These are phyloP conservation scores for Abelmoschus esculentus DNA, from an alignment of 345 rosid species.

Conservation along the genomic window DNA sequence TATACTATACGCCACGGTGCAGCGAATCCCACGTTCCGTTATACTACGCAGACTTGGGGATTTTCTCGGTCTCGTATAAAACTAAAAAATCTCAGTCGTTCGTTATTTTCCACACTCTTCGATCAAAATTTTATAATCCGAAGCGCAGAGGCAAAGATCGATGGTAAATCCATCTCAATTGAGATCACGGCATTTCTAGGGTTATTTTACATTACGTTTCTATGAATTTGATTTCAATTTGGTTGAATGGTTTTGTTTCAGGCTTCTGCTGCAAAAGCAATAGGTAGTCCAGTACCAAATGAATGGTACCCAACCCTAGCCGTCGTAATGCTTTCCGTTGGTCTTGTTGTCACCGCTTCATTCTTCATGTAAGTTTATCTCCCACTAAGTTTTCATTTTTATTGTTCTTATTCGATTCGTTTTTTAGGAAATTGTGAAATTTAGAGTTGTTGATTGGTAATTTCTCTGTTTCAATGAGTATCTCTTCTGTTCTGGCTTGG, in stretches of 20 bases:
- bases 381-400: not conserved
- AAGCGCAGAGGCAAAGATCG: constrained; percentile 3
- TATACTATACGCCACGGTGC: not conserved
- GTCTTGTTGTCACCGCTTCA: constrained; percentile 15
- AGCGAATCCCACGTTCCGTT: not conserved
- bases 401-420: not conserved
- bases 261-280: constrained; percentile 7
- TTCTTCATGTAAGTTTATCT: constrained; percentile 11
- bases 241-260: not conserved
- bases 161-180: constrained; percentile 7
- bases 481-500: no score
- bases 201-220: not conserved
- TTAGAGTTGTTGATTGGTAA: not conserved
- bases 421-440: not conserved
- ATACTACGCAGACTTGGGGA: not conserved
- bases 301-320: constrained; percentile 17
- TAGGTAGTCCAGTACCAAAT: constrained; percentile 14
- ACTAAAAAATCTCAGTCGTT: not conserved
- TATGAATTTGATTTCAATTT: not conserved
- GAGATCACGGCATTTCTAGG: not conserved
- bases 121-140: not conserved
- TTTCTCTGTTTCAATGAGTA: no score
- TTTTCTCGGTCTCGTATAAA: not conserved
- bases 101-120: not conserved
- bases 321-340: constrained; percentile 9